Conservation (phyloP, 2,329 filamentous ascomycete genomes). For the Trichoderma endophyticum region DNA sequence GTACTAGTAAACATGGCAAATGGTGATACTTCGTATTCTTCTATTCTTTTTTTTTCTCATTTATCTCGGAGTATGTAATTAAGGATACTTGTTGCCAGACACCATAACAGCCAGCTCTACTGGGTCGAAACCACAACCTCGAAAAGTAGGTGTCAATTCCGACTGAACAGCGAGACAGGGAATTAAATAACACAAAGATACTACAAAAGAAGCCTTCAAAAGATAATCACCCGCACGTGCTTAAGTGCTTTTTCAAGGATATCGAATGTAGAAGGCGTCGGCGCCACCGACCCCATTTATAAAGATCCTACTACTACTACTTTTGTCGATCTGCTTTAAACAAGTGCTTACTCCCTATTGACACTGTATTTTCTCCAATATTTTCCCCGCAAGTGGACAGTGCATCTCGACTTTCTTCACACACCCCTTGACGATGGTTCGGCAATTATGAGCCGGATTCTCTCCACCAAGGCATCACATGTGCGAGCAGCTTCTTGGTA, state of each 20-base stretch:
- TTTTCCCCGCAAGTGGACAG: background rate
- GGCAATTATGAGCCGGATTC: conserved; percentile 10
- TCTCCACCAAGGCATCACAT: conserved; percentile 18
- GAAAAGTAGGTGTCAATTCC: background rate
- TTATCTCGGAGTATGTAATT: background rate
- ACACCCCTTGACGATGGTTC: background rate
- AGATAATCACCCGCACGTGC: background rate
- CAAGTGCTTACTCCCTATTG: background rate
- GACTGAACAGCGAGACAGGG: no score
- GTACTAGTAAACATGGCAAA: background rate
- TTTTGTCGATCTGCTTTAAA: background rate
- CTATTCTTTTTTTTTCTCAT: background rate
- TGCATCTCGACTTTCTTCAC: background rate
- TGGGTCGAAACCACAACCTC: background rate
- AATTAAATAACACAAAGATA: background rate
- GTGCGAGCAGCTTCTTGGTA: background rate
- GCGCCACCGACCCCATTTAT: background rate
- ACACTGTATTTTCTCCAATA: background rate
- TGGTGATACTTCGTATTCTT: background rate
- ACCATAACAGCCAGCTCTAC: background rate
- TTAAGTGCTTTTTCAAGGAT: background rate
- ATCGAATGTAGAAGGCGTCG: background rate
- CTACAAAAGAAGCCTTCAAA: background rate
- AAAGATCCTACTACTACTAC: background rate
- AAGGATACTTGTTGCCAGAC: background rate